Conservation (phyloP, 139 green algal genomes). For the Bryopsis sp. region DNA sequence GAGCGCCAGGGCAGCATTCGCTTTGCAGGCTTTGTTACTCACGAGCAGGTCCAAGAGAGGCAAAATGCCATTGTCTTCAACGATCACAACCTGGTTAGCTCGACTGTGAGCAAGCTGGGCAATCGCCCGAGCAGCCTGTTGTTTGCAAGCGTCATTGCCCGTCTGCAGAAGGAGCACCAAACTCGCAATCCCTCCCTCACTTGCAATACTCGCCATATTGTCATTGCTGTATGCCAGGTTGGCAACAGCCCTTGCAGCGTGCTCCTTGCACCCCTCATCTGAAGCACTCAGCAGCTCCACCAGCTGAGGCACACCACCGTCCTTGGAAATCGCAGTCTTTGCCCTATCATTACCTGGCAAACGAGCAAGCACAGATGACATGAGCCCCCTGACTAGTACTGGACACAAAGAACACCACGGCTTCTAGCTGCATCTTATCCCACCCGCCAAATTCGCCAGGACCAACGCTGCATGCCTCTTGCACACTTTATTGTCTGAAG, state of each 20-base stretch:
- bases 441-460: conserved; percentile 17
- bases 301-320: conserved; percentile 13
- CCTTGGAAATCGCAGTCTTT: conserved; percentile 11
- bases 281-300: conserved; percentile 15
- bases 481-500: conserved; percentile 20
- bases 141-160: conserved; percentile 8
- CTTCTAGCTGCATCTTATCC: too few species aligned
- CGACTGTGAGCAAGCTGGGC: conserved; percentile 12
- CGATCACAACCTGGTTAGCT: conserved; percentile 15
- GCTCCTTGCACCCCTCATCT: conserved; percentile 17
- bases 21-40: conserved; percentile 17
- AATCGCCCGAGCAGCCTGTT: conserved; percentile 3
- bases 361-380: too few species aligned
- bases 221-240: conserved; percentile 13
- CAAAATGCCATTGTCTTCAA: conserved; percentile 8
- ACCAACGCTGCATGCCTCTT: conserved; percentile 15
- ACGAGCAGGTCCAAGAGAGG: conserved; percentile 15
- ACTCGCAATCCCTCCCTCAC: conserved; percentile 11
- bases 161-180: conserved; percentile 4
- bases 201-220: conserved; percentile 2
- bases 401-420: too few species aligned
- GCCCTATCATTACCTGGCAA: not conserved
- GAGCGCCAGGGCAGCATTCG: conserved; percentile 5
- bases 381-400: too few species aligned
- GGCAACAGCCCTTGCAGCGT: conserved; percentile 15